Evolutionary conservation across 495 filamentous ascomycete species (phyloP).

Genomic region (Podospora pseudopauciseta): DNA sequence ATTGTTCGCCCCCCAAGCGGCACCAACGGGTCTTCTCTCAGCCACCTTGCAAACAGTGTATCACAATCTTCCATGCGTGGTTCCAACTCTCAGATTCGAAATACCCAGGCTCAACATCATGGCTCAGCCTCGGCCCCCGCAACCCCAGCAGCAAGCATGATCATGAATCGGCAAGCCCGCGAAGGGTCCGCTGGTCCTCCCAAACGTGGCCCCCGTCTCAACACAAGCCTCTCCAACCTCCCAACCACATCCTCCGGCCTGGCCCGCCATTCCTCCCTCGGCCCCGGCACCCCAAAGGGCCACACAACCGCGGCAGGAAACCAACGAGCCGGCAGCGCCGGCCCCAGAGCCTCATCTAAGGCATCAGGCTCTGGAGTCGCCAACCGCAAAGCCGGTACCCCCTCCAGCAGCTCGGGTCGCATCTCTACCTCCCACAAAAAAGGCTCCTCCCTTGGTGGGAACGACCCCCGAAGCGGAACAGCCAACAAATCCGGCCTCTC

Average conservation of each 20-base stretch:
- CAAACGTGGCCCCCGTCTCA: slow-evolving; percentile 71
- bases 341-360: slow-evolving; percentile 59
- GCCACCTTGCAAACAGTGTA: slow-evolving; percentile 47
- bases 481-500: slow-evolving; percentile 47
- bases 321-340: slow-evolving; percentile 67
- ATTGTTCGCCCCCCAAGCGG: slow-evolving; percentile 42
- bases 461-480: slow-evolving; percentile 33
- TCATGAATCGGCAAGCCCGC: slow-evolving; percentile 60
- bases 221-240: slow-evolving; percentile 58
- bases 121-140: slow-evolving; percentile 58
- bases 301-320: slow-evolving; percentile 50
- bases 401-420: slow-evolving; percentile 46
- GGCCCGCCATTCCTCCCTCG: slow-evolving; percentile 73
- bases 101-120: slow-evolving; percentile 40
- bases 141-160: slow-evolving; percentile 59
- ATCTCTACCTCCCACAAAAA: slow-evolving; percentile 45
- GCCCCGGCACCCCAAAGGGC: slow-evolving; percentile 82
- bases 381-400: slow-evolving; percentile 58
- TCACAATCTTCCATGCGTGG: slow-evolving; percentile 31
- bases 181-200: slow-evolving; percentile 74
- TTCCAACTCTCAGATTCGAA: slow-evolving; percentile 41
- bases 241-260: slow-evolving; percentile 69
- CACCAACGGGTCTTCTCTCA: slow-evolving; percentile 30
- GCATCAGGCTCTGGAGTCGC: slow-evolving; percentile 27
- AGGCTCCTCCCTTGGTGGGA: slow-evolving; percentile 53